Base-by-base conservation (phyloP, 1,284 basidiomycete species). In the Schizophyllum commune region DNA sequence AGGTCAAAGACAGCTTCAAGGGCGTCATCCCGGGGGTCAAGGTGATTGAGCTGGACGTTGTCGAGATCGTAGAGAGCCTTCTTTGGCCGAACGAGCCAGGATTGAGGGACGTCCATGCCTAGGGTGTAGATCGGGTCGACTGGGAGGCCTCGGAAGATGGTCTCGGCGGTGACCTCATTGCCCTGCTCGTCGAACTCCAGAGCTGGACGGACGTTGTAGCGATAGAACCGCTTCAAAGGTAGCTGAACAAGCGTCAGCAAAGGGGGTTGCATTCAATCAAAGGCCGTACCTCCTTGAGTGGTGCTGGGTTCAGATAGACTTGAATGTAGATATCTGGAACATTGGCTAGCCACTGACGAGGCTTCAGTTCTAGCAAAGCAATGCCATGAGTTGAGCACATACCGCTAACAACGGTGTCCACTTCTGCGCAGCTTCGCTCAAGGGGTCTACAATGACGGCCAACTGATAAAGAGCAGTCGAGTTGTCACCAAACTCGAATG, bases 191-290 rank as follows among this genome's bases (percentile, higher is more conserved):
- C 85, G 68, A 95, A 98, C 0, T 72, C 62, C 5, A 91, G 75
- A 5, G 74, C 71, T 11, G 85, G 77, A 1, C 81, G 74, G 1
- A 95, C 75, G 57, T 85, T 87, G 68, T 88, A 93, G 3, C 92
- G 88, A 72, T 97, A 98, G 77, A 98, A 99, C n/a, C 90, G 83
- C 73, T 96, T 97, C 53, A 98, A 75, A 1, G 95, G 94, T 55
- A 98, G 77, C 92, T 94, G 32, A 19, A 20, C 21, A 9, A 6
- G 7, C 0, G 34, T 34, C 19, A 55, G 0, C 2, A 57, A 20
- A 27, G 52, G 17, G 19, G 17, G 19, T 58, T 5, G 27, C 13
- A 11, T 52, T 57, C 59, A 22, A 20, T 56, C 60, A 54, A 19
- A 32, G 21, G 7, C 65, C 79, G 27, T 64, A 92, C 91, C 74